phyloP scores from a whole-genome alignment of 768 basidiomycete genomes.

The Amanita pallidorosea region DNA sequence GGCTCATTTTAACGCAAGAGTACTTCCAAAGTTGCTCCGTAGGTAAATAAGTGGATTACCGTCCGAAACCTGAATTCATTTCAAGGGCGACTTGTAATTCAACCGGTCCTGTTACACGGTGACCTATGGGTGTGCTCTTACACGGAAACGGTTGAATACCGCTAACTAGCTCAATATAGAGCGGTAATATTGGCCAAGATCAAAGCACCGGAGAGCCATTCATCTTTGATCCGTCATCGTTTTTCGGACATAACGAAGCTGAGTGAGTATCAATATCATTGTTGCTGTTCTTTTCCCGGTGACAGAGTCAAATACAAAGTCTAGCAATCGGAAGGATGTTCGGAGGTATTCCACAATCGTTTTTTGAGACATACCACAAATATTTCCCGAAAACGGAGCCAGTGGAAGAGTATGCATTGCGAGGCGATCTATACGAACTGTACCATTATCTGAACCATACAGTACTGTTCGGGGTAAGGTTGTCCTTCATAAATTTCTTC shows the following conservation, averaged over 20 bases:
- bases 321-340: constrained; percentile 74
- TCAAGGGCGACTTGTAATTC: constrained; percentile 36
- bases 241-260: constrained; percentile 73
- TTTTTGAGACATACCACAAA: constrained; percentile 57
- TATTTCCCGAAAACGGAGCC: constrained; percentile 56
- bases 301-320: constrained; percentile 21
- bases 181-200: constrained; percentile 64
- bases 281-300: background rate
- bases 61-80: background rate
- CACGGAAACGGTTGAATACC: background rate
- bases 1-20: constrained; percentile 26
- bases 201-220: constrained; percentile 41
- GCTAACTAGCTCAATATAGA: constrained; percentile 25
- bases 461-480: constrained; percentile 62
- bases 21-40: constrained; percentile 64
- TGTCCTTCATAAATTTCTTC: constrained; percentile 5
- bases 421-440: constrained; percentile 63
- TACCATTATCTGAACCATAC: constrained; percentile 83
- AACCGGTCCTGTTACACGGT: constrained; percentile 68
- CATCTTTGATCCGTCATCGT: constrained; percentile 72
- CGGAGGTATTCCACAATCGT: constrained; percentile 56
- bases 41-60: background rate
- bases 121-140: constrained; percentile 59
- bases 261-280: constrained; percentile 48
- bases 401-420: constrained; percentile 48